Conservation (phyloP, 371 early-diverging fungal species). For the Smittium mucronatum region DNA sequence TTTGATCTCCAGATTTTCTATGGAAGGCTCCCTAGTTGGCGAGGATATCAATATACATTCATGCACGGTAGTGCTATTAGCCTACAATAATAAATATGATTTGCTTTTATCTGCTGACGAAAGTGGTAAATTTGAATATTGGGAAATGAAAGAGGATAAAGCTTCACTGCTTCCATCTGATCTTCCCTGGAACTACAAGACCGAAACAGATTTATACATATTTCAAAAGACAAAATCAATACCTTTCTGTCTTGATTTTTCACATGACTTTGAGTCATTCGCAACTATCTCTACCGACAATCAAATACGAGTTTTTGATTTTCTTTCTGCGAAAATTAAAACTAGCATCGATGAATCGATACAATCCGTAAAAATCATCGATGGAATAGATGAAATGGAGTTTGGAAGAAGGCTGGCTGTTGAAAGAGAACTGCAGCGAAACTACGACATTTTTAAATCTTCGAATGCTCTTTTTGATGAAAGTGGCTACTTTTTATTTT, state of each 20-base stretch:
- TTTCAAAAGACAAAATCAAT: slow-evolving; percentile 69
- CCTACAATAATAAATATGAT: slow-evolving; percentile 60
- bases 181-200: slow-evolving; percentile 65
- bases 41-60: slow-evolving; percentile 53
- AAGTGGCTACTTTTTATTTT: slow-evolving; percentile 73
- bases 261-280: slow-evolving; percentile 66
- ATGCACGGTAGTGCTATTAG: slow-evolving; percentile 63
- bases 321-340: slow-evolving; percentile 67
- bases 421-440: slow-evolving; percentile 67
- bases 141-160: slow-evolving; percentile 59
- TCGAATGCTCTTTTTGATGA: slow-evolving; percentile 89
- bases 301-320: slow-evolving; percentile 73
- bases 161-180: slow-evolving; percentile 38
- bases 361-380: slow-evolving; percentile 39
- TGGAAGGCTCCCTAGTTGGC: slow-evolving; percentile 54
- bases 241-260: slow-evolving; percentile 73
- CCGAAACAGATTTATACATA: slow-evolving; percentile 88
- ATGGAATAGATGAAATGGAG: slow-evolving; percentile 83
- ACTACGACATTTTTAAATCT: slow-evolving; percentile 23
- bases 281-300: slow-evolving; percentile 75
- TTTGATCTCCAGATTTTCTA: slow-evolving; percentile 69
- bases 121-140: slow-evolving; percentile 85
- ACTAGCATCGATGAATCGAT: slow-evolving; percentile 86
- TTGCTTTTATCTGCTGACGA: slow-evolving; percentile 71
- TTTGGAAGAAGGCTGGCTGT: slow-evolving; percentile 86